Evolutionary conservation across 202 grass and related monocot genomes (phyloP), one percentile per base, ranked within the genome.

Genomic region (Eragrostis tef): DNA sequence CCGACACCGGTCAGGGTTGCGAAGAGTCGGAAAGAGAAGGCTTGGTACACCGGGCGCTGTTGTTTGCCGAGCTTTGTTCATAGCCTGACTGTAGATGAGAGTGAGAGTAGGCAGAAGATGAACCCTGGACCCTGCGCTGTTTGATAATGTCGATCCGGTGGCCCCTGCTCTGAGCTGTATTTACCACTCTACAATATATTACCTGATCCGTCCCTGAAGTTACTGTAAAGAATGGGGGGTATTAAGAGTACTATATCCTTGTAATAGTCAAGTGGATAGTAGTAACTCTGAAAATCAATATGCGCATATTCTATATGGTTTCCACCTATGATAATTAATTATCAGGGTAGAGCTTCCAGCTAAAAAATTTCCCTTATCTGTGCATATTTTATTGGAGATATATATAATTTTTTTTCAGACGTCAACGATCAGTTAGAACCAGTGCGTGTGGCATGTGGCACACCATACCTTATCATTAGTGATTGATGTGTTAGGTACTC

Each of bases 61-160:
- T 99, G 96, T 73, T 73, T 99, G 41, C 96, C 90, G 0, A 80
- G 46, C 70, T 93, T 95, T 53, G 79, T 85, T 82, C 72, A 92
- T 66, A 83, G 21, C 61, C 67, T 91, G 43, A 63, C 67, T 19
- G 68, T 91, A 42, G 94, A 94, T 8, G 90, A 87, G 67, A 87
- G 83, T 4, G 90, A 88, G 67, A 84, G 85, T 54, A 87, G 80
- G 67, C 85, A 90, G 52, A 95, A 95, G 78, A 82, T 84, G 15
- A 81, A 57, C 47, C 61, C 91, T 58, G 75, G 74, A 21, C 83
- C 86, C 12, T 90, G 88, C 57, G 80, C 86, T 81, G 85, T 81
- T 75, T 98, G 80, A 90, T 19, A 27, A 1, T 44, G 52, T 14
- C 11, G 51, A 24, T 60, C 20, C 75, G 12, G 26, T 47, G 17